Evolutionary conservation across 1,284 basidiomycete species (phyloP).

Genomic region (Ustilago bromivora): DNA sequence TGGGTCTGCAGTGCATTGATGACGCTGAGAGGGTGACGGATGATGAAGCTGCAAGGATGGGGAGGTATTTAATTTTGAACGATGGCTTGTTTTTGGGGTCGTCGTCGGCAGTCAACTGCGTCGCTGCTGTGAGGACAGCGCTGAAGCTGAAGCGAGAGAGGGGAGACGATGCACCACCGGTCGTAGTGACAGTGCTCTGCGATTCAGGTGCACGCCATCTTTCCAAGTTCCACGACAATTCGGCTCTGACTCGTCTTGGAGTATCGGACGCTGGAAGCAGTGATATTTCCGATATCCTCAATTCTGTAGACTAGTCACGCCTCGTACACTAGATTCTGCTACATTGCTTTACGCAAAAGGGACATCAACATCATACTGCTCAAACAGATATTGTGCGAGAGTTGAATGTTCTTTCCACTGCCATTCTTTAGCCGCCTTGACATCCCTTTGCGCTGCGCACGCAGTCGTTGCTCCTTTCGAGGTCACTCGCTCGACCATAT

Average conservation of each 20-base stretch:
- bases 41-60: constrained; percentile 67
- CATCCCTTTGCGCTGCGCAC: constrained; percentile 47
- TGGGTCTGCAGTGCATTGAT: constrained; percentile 62
- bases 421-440: constrained; percentile 32
- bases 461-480: constrained; percentile 43
- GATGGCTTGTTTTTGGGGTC: constrained; percentile 97
- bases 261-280: constrained; percentile 47
- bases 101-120: constrained; percentile 93
- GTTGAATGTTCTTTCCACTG: constrained; percentile 39
- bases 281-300: constrained; percentile 65
- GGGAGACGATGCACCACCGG: constrained; percentile 44
- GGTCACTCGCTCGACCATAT: constrained; percentile 41
- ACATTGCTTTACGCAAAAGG: background rate
- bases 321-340: background rate
- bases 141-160: constrained; percentile 55
- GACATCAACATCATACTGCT: constrained; percentile 15
- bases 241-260: constrained; percentile 43
- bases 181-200: constrained; percentile 67
- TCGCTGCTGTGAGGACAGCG: constrained; percentile 78
- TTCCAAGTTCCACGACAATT: constrained; percentile 67
- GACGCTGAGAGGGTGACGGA: constrained; percentile 63
- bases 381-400: constrained; percentile 24
- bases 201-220: constrained; percentile 66
- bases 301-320: background rate
- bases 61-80: constrained; percentile 59